phyloP scores from a whole-genome alignment of 2,329 filamentous ascomycete species.

The Paradendryphiella salina region DNA sequence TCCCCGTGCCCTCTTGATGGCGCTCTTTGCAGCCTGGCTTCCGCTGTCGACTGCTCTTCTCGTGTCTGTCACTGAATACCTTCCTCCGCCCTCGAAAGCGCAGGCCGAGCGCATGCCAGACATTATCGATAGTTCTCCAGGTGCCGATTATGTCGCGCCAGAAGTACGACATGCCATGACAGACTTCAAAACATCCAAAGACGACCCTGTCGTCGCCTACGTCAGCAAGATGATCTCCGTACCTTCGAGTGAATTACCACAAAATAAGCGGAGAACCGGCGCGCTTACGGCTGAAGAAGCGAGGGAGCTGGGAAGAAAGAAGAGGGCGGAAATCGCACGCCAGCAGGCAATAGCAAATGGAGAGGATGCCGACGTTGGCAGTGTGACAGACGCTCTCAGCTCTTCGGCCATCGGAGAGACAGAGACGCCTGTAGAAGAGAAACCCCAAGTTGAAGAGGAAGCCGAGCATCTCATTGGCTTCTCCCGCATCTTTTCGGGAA shows the following conservation, averaged over 20 bases:
- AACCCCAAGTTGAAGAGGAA: conserved; percentile 64
- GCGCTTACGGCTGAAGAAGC: conserved; percentile 86
- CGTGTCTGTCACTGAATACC: conserved; percentile 89
- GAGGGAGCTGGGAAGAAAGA: conserved; percentile 80
- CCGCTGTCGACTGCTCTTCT: conserved; percentile 89
- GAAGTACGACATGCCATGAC: conserved; percentile 78
- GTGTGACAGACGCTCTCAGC: conserved; percentile 63
- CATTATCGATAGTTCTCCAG: conserved; percentile 78
- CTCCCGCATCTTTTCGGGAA: conserved; percentile 89
- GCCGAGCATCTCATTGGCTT: conserved; percentile 93
- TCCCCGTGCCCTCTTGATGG: conserved; percentile 77
- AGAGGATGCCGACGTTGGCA: conserved; percentile 54
- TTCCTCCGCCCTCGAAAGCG: conserved; percentile 80
- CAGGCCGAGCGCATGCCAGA: conserved; percentile 80
- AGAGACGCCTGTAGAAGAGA: conserved; percentile 38
- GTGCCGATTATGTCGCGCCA: conserved; percentile 69
- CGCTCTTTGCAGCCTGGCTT: conserved; percentile 87
- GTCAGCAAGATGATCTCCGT: conserved; percentile 98
- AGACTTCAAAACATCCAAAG: conserved; percentile 69
- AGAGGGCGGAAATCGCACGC: conserved; percentile 83
- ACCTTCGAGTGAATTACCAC: conserved; percentile 85
- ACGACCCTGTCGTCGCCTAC: conserved; percentile 85
- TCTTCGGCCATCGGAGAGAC: conserved; percentile 57
- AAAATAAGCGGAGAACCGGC: conserved; percentile 73
- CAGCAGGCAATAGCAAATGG: conserved; percentile 64